These are phyloP conservation scores for Ceratocystis eucalypticola DNA, from an alignment of 2,329 filamentous ascomycete species.

Conservation along the genomic window DNA sequence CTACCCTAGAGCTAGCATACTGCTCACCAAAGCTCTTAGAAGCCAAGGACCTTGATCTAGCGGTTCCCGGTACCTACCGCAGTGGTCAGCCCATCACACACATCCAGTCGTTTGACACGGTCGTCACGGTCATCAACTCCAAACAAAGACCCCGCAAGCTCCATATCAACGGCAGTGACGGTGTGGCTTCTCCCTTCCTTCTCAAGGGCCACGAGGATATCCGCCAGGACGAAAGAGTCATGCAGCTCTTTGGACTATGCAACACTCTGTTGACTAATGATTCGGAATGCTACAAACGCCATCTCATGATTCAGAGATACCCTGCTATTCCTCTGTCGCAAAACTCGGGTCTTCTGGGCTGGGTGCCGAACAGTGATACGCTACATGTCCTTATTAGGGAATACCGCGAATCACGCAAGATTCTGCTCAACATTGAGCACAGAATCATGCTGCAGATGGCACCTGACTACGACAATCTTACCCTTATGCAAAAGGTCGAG, in stretches of 20 bases:
- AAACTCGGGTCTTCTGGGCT: constrained; percentile 86
- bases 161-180: constrained; percentile 78
- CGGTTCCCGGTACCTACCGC: constrained; percentile 88
- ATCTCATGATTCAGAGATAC: constrained; percentile 91
- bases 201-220: constrained; percentile 99
- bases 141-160: constrained; percentile 92
- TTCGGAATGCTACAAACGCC: constrained; percentile 90
- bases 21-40: constrained; percentile 87
- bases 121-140: constrained; percentile 83
- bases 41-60: constrained; percentile 74
- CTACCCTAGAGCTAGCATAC: constrained; percentile 85
- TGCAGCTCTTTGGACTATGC: constrained; percentile 96
- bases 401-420: constrained; percentile 93
- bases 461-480: constrained; percentile 95
- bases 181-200: constrained; percentile 70
- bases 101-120: constrained; percentile 81
- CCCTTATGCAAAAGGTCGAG: constrained; percentile 99
- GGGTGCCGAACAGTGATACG: constrained; percentile 96
- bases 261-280: constrained; percentile 92
- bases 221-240: constrained; percentile 94
- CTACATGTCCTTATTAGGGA: constrained; percentile 93
- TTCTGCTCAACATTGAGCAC: constrained; percentile 96
- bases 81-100: constrained; percentile 64
- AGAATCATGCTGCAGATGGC: constrained; percentile 99
- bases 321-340: constrained; percentile 95